A percentile compares a stretch with the other conserved stretches of the same genome.
These are phyloP conservation scores for Ephemerocybe angulata DNA, from an alignment of 768 basidiomycete species.

Conservation along the genomic window DNA sequence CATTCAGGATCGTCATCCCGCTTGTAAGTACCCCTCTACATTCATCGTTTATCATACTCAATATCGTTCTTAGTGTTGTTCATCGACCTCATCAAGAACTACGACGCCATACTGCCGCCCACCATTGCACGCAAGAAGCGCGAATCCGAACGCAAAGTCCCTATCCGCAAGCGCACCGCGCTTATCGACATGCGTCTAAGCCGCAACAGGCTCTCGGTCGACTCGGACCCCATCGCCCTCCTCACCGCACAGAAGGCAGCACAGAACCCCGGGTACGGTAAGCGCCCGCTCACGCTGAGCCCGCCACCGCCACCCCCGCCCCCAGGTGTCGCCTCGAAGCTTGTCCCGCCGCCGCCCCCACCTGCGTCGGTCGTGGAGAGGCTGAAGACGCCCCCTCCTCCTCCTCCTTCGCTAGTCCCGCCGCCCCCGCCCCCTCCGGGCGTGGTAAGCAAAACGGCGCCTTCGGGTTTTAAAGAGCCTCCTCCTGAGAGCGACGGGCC, in stretches of 20 bases:
- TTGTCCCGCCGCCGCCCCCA: slow-evolving; percentile 27
- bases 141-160: slow-evolving; percentile 82
- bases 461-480: slow-evolving; percentile 53
- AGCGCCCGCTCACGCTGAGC: too few species aligned
- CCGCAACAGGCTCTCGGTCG: slow-evolving; percentile 69
- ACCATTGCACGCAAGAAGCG: slow-evolving; percentile 82
- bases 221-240: slow-evolving; percentile 65
- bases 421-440: slow-evolving; percentile 21
- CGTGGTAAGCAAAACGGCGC: neutral
- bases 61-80: slow-evolving; percentile 56
- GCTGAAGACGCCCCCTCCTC: slow-evolving; percentile 29
- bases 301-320: slow-evolving; percentile 30
- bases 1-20: slow-evolving; percentile 87
- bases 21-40: slow-evolving; percentile 42
- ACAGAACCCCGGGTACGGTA: too few species aligned
- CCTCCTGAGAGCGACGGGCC: slow-evolving; percentile 55
- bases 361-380: slow-evolving; percentile 21
- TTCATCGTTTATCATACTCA: slow-evolving; percentile 1
- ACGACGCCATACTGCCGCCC: slow-evolving; percentile 70
- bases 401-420: slow-evolving; percentile 22
- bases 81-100: slow-evolving; percentile 78
- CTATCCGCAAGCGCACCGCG: slow-evolving; percentile 80
- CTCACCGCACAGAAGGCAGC: slow-evolving; percentile 67
- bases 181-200: slow-evolving; percentile 87
- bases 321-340: slow-evolving; percentile 13